Evolutionary conservation across 768 basidiomycete species (phyloP), one percentile per base, ranked within the genome.

Genomic region (Suillus subalutaceus): DNA sequence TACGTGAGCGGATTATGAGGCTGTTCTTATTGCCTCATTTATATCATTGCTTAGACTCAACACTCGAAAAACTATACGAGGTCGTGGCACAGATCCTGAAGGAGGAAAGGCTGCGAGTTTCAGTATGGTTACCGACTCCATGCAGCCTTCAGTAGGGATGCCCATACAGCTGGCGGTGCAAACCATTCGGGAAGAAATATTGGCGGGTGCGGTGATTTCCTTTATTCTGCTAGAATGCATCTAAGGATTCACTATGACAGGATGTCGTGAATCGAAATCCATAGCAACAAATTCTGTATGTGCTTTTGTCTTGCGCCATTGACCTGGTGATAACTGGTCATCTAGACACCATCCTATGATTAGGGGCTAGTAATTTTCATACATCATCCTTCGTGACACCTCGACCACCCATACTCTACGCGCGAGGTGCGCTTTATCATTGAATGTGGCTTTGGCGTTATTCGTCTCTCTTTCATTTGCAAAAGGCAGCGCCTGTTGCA

Each of bases 51-150:
- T 62, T 58, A 88, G 87, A 16, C 80, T 91, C 43, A 90, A 90
- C 74, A 89, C 88, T 3, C 83, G 89, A 23, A 79, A 85, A 60
- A 79, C 75, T 32, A 72, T 87, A 48, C 82, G 83, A 6, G 88
- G 86, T 13, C 79, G 82, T 40, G 87, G 87, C 30, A 86, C 88
- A 2, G 87, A 89, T 63, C 69, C 65, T n/a, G 78, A 77, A 46
- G 63, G 62, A 38, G 69, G 68, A 30, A 77, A 68, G 30, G 66
- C 70, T 58, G 64, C 73, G 8, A 70, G 69, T 6, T 77, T 77
- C 70, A 74, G 75, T 48, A 74, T 74, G 66, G 72, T 72, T 8
- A 56, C 65, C 35, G 64, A 66, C 7, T 46, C 53, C 15, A 56
- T 12, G 18, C 61, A 32, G n/a, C 65, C 26, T 2, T 46, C 66